phyloP scores from a whole-genome alignment of 768 basidiomycete genomes.

The Stropharia rugosoannulata region DNA sequence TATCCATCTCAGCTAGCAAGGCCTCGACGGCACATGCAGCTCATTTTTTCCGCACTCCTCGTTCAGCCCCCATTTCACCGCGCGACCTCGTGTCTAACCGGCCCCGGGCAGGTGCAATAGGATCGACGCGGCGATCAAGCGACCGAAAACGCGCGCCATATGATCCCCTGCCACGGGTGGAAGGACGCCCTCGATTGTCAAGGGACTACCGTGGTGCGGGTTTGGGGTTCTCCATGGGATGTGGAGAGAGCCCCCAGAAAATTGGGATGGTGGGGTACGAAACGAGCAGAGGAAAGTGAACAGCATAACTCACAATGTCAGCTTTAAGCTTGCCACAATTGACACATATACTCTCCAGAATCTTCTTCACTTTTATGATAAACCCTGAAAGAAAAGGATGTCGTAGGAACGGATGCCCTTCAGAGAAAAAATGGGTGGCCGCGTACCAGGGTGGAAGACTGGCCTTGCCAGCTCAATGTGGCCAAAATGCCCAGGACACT shows the following conservation, averaged over 20 bases:
- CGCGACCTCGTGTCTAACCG: conserved; percentile 86
- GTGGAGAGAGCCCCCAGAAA: conserved; percentile 99
- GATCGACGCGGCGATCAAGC: conserved; percentile 87
- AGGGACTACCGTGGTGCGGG: conserved; percentile 79
- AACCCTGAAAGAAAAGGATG: conserved; percentile 53
- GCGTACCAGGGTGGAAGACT: conserved; percentile 94
- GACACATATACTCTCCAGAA: conserved; percentile 97
- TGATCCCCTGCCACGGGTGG: conserved; percentile 68
- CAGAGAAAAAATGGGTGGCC: neutral
- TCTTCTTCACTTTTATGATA: conserved; percentile 99
- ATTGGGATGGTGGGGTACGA: conserved; percentile 94
- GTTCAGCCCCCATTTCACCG: conserved; percentile 98
- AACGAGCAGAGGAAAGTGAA: conserved; percentile 81
- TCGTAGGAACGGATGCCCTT: neutral
- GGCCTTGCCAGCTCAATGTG: conserved; percentile 96
- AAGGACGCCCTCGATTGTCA: conserved; percentile 82
- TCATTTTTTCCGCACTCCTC: conserved; percentile 80
- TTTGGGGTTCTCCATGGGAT: conserved; percentile 91
- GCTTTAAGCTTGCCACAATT: conserved; percentile 98
- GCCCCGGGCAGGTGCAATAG: conserved; percentile 63
- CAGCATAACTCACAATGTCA: conserved; percentile 89
- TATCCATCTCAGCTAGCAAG: conserved; percentile 40
- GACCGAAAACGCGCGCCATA: conserved; percentile 83
- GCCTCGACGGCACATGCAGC: conserved; percentile 31
- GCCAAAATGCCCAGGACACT: conserved; percentile 99